A percentile compares a stretch with the other conserved stretches of the same genome.
Evolutionary conservation across 352 stramenopile genomes (phyloP).

Genomic region (Globisporangium yorkense): DNA sequence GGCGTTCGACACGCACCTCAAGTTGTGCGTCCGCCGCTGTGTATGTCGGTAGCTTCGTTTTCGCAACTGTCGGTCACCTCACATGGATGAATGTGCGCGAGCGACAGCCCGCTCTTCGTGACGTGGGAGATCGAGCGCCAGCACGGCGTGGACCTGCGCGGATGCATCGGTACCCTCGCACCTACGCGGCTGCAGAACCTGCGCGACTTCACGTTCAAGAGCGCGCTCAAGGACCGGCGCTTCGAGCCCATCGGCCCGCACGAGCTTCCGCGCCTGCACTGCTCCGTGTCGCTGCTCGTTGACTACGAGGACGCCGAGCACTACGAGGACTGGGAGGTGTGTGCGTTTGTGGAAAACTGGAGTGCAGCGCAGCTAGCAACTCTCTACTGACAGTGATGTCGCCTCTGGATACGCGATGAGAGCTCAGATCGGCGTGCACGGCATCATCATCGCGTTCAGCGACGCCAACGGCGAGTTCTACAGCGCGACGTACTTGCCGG

Average conservation of each 20-base stretch:
- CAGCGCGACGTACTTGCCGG: conserved; percentile 73
- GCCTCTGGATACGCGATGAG: not conserved
- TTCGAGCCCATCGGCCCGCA: conserved; percentile 70
- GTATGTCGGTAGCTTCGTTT: too few species aligned
- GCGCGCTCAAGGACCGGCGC: conserved; percentile 63
- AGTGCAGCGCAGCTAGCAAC: not conserved
- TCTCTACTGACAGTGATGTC: not conserved
- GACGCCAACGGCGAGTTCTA: conserved; percentile 44
- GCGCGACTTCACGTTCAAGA: conserved; percentile 82
- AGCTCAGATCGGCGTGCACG: conserved; percentile 54
- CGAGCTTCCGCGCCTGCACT: conserved; percentile 61
- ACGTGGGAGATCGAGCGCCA: conserved; percentile 77
- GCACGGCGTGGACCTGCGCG: conserved; percentile 40
- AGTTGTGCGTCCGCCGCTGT: conserved; percentile 32
- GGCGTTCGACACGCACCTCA: conserved; percentile 46
- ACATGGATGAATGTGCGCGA: not conserved
- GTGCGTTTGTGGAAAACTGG: not conserved
- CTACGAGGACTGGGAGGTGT: conserved; percentile 80
- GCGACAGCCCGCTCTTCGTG: conserved; percentile 65
- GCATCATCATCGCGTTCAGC: conserved; percentile 78
- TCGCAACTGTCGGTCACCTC: too few species aligned
- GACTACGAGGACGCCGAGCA: conserved; percentile 70
- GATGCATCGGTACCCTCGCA: conserved; percentile 74
- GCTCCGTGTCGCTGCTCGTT: conserved; percentile 77
- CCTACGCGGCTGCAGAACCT: conserved; percentile 60